These are phyloP conservation scores for Suillus sp. DNA, from an alignment of 768 basidiomycete species.

Conservation along the genomic window DNA sequence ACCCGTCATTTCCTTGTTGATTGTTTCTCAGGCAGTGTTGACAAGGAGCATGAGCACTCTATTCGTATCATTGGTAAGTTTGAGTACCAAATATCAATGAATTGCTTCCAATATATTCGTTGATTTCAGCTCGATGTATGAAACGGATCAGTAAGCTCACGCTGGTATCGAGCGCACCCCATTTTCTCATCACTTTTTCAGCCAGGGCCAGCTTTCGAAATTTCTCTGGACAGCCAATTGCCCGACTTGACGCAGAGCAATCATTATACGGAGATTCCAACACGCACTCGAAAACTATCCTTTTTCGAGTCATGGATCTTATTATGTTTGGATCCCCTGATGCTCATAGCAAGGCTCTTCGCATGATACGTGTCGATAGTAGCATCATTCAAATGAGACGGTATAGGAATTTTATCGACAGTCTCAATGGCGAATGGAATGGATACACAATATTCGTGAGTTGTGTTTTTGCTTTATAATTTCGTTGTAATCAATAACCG, in stretches of 20 bases:
- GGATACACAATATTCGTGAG: constrained; percentile 50
- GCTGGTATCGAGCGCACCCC: neutral
- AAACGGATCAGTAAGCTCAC: constrained; percentile 37
- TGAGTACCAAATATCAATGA: neutral
- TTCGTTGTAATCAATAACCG: neutral
- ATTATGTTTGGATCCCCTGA: constrained; percentile 50
- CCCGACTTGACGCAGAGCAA: constrained; percentile 15
- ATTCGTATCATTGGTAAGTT: neutral
- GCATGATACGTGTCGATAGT: constrained; percentile 44
- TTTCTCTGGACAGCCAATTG: constrained; percentile 38
- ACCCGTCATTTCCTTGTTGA: too few species aligned
- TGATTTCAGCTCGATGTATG: constrained; percentile 44
- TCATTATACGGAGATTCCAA: constrained; percentile 22
- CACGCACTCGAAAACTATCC: constrained; percentile 27
- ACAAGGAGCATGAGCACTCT: neutral
- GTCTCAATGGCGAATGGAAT: constrained; percentile 48
- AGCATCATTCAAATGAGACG: constrained; percentile 39
- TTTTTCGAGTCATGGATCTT: constrained; percentile 33
- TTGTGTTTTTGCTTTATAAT: neutral
- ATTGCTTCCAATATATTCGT: neutral
- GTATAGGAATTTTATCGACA: constrained; percentile 44
- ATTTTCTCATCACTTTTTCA: constrained; percentile 11
- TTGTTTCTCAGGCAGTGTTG: neutral
- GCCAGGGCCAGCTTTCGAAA: constrained; percentile 33
- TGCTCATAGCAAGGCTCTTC: constrained; percentile 40